phyloP scores from a whole-genome alignment of 2,329 filamentous ascomycete genomes.

The Colletotrichum karsti region DNA sequence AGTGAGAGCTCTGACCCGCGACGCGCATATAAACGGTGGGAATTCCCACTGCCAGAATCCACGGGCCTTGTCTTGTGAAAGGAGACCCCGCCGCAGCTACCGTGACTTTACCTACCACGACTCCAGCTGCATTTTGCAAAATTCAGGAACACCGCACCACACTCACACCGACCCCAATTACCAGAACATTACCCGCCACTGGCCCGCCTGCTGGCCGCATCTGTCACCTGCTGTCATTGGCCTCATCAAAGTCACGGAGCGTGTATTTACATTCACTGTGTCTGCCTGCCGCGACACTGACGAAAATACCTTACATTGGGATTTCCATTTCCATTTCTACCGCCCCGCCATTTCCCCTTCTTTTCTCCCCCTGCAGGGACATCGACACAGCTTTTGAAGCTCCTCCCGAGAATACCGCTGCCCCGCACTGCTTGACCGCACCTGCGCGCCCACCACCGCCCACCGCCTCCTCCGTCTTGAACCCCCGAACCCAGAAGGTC shows the following conservation, averaged over 20 bases:
- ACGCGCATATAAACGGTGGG: conserved; percentile 59
- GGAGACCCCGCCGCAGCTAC: conserved; percentile 9
- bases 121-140: not conserved
- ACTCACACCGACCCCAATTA: not conserved
- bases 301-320: not conserved
- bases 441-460: conserved; percentile 1
- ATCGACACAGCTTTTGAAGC: not conserved
- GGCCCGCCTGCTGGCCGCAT: conserved; percentile 7
- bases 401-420: conserved; percentile 9
- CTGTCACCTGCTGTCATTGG: too few relatives aligned
- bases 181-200: too few relatives aligned
- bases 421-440: conserved; percentile 17
- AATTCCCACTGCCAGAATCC: conserved; percentile 48
- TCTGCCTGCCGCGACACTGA: too few relatives aligned
- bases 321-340: not conserved
- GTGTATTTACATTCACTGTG: not conserved
- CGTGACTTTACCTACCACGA: not conserved
- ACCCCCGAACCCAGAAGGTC: not conserved
- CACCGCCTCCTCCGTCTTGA: not conserved
- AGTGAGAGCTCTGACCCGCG: conserved; percentile 33
- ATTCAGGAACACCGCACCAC: not conserved
- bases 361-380: not conserved
- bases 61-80: conserved; percentile 17
- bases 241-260: too few relatives aligned
- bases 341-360: not conserved